Evolutionary conservation across 2,329 filamentous ascomycete genomes (phyloP).

Genomic region (Grosmannia serpens): DNA sequence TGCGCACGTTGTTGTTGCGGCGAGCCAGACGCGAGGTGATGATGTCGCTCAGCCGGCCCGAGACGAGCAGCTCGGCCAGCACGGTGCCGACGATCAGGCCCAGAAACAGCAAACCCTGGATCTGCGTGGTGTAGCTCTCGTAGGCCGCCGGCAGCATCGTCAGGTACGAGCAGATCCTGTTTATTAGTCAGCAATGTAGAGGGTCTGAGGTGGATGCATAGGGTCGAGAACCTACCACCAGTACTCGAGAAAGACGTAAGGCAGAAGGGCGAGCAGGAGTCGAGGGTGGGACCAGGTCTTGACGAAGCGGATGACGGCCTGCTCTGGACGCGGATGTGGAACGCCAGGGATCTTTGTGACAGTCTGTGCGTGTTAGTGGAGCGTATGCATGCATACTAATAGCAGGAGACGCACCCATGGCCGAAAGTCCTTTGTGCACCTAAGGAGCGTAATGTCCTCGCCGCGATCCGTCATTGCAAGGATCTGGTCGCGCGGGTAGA

Average conservation of each 20-base stretch:
- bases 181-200: background rate
- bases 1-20: slow-evolving; percentile 23
- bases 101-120: slow-evolving; percentile 41
- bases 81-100: slow-evolving; percentile 42
- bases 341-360: background rate
- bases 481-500: background rate
- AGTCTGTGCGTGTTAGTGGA: background rate
- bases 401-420: slow-evolving; percentile 30
- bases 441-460: background rate
- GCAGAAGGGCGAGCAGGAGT: slow-evolving; percentile 37
- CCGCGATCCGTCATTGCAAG: background rate
- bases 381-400: background rate
- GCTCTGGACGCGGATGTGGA: background rate
- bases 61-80: slow-evolving; percentile 37
- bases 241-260: slow-evolving; percentile 43
- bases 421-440: background rate
- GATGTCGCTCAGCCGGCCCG: slow-evolving; percentile 39
- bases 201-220: background rate
- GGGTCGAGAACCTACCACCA: slow-evolving; percentile 28
- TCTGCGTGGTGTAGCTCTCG: slow-evolving; percentile 30
- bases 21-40: slow-evolving; percentile 34
- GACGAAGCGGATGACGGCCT: background rate
- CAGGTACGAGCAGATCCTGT: slow-evolving; percentile 29
- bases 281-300: slow-evolving; percentile 28
- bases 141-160: slow-evolving; percentile 43